Conservation (phyloP, 495 filamentous ascomycete species). For the Glutinoglossum americanum region DNA sequence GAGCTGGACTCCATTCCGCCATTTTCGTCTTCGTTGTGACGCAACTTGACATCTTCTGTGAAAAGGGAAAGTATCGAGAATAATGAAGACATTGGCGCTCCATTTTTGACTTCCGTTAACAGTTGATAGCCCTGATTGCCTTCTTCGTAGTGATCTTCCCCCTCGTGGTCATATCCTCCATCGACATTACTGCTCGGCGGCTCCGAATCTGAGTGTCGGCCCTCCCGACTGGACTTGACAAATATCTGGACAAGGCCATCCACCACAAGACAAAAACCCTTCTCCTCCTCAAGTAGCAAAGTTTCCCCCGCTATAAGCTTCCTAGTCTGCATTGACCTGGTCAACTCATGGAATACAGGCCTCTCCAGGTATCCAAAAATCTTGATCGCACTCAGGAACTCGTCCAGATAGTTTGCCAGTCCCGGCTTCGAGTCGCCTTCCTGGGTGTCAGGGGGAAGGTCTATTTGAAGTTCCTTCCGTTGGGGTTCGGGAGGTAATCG, state of each 20-base stretch:
- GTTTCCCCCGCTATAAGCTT: constrained; percentile 94
- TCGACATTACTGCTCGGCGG: constrained; percentile 10
- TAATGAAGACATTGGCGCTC: constrained; percentile 91
- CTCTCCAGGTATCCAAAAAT: constrained; percentile 95
- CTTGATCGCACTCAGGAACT: constrained; percentile 97
- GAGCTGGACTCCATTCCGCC: constrained; percentile 18
- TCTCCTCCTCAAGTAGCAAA: constrained; percentile 83
- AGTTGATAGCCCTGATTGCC: constrained; percentile 71
- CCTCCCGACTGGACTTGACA: constrained; percentile 64
- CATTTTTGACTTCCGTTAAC: constrained; percentile 92
- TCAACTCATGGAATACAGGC: constrained; percentile 92
- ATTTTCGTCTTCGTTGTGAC: constrained; percentile 38
- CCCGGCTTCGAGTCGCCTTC: constrained; percentile 81
- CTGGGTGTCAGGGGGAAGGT: constrained; percentile 80
- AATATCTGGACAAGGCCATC: constrained; percentile 96
- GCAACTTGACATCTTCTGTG: constrained; percentile 77
- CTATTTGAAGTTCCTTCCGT: constrained; percentile 84
- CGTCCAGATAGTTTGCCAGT: constrained; percentile 84
- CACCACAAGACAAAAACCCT: constrained; percentile 92
- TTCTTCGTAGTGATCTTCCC: constrained; percentile 33
- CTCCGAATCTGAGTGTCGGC: constrained; percentile 17
- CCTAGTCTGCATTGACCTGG: constrained; percentile 89
- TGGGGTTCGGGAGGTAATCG: constrained; percentile 84
- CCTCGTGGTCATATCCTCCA: constrained; percentile 14
- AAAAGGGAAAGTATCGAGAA: constrained; percentile 95